Conservation (phyloP, 208 protist genomes). For the Trypanosoma melophagium region DNA sequence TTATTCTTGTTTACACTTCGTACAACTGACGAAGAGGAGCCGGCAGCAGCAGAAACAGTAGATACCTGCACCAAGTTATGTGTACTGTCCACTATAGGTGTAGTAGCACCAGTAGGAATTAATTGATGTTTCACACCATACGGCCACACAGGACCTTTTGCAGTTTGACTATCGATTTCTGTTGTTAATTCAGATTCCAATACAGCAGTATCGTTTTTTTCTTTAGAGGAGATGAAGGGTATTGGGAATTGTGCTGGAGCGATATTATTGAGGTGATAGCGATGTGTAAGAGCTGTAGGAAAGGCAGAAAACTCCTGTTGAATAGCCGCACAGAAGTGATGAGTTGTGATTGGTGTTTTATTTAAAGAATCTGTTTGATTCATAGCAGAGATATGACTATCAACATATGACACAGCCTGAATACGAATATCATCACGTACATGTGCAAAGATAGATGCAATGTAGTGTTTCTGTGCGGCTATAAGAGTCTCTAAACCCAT, state of each 20-base stretch:
- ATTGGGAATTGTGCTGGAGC: slow-evolving; percentile 65
- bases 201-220: neutral
- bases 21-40: neutral
- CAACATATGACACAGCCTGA: slow-evolving; percentile 9
- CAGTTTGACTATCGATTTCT: neutral
- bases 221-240: neutral
- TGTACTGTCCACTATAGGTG: neutral
- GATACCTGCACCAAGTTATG: neutral
- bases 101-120: slow-evolving; percentile 7
- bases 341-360: slow-evolving; percentile 42
- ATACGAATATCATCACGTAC: slow-evolving; percentile 9
- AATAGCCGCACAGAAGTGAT: slow-evolving; percentile 63
- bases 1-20: neutral
- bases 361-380: neutral
- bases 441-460: slow-evolving; percentile 16
- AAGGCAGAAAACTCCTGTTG: slow-evolving; percentile 66
- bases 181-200: neutral
- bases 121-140: slow-evolving; percentile 25
- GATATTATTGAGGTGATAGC: slow-evolving; percentile 74
- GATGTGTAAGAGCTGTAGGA: slow-evolving; percentile 77
- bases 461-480: slow-evolving; percentile 6
- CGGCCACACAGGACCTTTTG: slow-evolving; percentile 18
- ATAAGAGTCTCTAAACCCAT: neutral
- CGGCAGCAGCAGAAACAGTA: neutral
- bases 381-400: neutral